Conservation (phyloP, 2,329 filamentous ascomycete species). For the Penicillium sp. region DNA sequence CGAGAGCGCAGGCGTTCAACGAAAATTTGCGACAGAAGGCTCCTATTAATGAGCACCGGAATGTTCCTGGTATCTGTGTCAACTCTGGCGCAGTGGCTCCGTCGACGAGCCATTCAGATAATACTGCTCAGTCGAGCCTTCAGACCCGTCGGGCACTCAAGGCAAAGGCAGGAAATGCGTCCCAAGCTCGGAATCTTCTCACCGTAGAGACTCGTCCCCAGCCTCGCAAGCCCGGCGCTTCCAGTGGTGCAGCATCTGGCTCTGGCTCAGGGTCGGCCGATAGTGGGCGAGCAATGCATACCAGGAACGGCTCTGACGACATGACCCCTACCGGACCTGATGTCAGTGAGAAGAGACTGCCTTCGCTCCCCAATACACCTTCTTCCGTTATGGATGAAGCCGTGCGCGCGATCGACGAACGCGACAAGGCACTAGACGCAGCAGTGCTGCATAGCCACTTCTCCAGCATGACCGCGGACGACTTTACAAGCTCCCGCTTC, state of each 20-base stretch:
- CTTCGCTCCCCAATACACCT: slow-evolving; percentile 48
- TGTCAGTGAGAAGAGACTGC: slow-evolving; percentile 42
- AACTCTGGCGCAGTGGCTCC: slow-evolving; percentile 9
- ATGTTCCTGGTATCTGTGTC: slow-evolving; percentile 16
- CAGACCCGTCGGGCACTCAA: slow-evolving; percentile 40
- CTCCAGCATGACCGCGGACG: slow-evolving; percentile 41
- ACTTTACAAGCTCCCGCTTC: slow-evolving; percentile 32
- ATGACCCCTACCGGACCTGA: slow-evolving; percentile 29
- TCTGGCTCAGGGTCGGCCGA: slow-evolving; percentile 9
- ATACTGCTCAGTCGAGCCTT: slow-evolving; percentile 29
- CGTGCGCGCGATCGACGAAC: slow-evolving; percentile 35
- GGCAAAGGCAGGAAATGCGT: slow-evolving; percentile 25
- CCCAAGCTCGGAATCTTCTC: slow-evolving; percentile 28
- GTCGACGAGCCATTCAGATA: slow-evolving; percentile 5
- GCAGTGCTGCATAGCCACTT: slow-evolving; percentile 43
- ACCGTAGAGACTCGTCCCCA: slow-evolving; percentile 28
- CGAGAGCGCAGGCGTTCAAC: slow-evolving; percentile 7
- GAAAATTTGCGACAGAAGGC: neutral
- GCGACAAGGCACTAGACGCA: slow-evolving; percentile 32
- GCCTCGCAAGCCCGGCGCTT: slow-evolving; percentile 5
- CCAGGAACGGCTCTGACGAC: slow-evolving; percentile 14
- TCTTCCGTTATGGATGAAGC: slow-evolving; percentile 47
- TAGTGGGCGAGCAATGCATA: slow-evolving; percentile 12
- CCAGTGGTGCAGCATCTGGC: slow-evolving; percentile 10
- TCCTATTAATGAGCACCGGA: slow-evolving; percentile 9